A percentile compares a stretch with the other conserved stretches of the same genome.
Evolutionary conservation across 1,284 basidiomycete genomes (phyloP).

Genomic region (Thecaphora thlaspeos): DNA sequence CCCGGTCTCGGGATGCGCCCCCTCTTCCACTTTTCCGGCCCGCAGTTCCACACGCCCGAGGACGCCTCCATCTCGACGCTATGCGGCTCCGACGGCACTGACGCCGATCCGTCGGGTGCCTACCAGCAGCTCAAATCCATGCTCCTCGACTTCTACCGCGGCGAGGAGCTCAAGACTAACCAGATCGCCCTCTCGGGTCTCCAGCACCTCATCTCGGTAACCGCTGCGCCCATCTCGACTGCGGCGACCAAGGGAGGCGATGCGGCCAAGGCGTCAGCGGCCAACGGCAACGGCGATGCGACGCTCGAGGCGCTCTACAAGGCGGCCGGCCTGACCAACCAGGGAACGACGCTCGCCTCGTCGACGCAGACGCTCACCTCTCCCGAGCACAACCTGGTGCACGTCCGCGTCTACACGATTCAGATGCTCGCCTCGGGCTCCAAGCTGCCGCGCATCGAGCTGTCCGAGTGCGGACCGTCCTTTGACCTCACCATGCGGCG

Average conservation of each 20-base stretch:
- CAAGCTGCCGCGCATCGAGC: slow-evolving; percentile 64
- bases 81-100: slow-evolving; percentile 20
- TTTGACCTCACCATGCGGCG: slow-evolving; percentile 81
- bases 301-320: slow-evolving; percentile 44
- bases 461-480: slow-evolving; percentile 86
- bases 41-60: slow-evolving; percentile 59
- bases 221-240: slow-evolving; percentile 26
- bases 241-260: slow-evolving; percentile 2
- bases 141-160: slow-evolving; percentile 82
- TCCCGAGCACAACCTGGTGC: slow-evolving; percentile 69
- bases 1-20: slow-evolving; percentile 87
- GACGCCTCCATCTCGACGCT: slow-evolving; percentile 23
- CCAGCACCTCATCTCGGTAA: slow-evolving; percentile 76
- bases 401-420: slow-evolving; percentile 83
- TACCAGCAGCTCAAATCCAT: slow-evolving; percentile 73
- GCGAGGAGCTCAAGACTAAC: slow-evolving; percentile 71
- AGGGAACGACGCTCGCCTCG: slow-evolving; percentile 59
- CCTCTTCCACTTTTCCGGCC: slow-evolving; percentile 85
- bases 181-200: slow-evolving; percentile 74
- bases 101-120: slow-evolving; percentile 39
- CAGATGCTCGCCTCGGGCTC: slow-evolving; percentile 68
- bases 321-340: slow-evolving; percentile 37
- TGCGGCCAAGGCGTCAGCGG: not conserved
- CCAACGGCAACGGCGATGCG: not conserved
- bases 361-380: slow-evolving; percentile 57